Conservation (phyloP, 2,329 filamentous ascomycete species). For the Phaeophleospora eucalypticola region DNA sequence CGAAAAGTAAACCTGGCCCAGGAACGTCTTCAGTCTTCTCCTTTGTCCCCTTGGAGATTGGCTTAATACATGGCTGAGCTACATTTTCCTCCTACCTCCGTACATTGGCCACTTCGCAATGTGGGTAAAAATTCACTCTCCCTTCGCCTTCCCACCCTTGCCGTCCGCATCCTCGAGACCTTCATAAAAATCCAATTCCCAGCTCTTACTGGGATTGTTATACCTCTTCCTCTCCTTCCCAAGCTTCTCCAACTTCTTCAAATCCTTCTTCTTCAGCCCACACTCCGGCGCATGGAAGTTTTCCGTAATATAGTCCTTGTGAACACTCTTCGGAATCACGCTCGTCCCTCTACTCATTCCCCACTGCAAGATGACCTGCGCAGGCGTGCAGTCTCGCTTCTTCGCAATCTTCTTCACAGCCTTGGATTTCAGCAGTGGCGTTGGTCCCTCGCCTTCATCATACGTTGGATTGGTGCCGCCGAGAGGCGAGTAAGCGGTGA, state of each 20-base stretch:
- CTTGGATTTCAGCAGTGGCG: constrained; percentile 50
- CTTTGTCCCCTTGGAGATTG: neutral
- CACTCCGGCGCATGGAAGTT: constrained; percentile 35
- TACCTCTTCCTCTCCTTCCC: constrained; percentile 29
- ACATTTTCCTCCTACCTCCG: neutral
- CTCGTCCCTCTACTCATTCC: constrained; percentile 52
- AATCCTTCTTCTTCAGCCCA: constrained; percentile 35
- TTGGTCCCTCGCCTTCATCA: constrained; percentile 19
- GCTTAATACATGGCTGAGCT: neutral
- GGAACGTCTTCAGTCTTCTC: neutral
- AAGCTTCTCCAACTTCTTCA: constrained; percentile 36
- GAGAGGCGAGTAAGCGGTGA: constrained; percentile 29
- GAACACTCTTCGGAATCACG: constrained; percentile 50
- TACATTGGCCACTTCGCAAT: too few relatives aligned
- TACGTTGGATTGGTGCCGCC: constrained; percentile 42
- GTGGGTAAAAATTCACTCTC: too few relatives aligned
- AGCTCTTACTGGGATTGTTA: constrained; percentile 29
- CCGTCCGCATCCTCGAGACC: constrained; percentile 38
- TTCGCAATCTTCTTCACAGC: constrained; percentile 62
- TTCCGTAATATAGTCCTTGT: constrained; percentile 23
- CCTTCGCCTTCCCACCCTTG: constrained; percentile 22
- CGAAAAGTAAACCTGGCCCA: neutral
- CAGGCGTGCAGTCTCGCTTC: constrained; percentile 56
- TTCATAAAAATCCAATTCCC: constrained; percentile 36
- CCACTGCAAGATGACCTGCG: constrained; percentile 54